A percentile compares a stretch with the other conserved stretches of the same genome.
These are phyloP conservation scores for Eutypa lata DNA, from an alignment of 2,329 filamentous ascomycete genomes.

Conservation along the genomic window DNA sequence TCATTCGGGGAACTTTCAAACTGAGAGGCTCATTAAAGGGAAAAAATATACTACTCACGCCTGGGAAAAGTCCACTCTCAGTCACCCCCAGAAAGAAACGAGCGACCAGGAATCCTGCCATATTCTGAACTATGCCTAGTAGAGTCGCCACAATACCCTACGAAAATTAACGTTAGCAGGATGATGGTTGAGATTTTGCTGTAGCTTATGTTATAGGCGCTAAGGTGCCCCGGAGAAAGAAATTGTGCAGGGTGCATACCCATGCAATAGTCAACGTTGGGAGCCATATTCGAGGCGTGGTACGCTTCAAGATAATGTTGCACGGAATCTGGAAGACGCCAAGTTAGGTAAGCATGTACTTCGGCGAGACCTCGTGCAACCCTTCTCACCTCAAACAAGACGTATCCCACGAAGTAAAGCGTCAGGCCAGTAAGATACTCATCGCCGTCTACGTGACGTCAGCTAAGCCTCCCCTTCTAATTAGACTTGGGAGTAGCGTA, in stretches of 20 bases:
- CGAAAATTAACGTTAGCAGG: background rate
- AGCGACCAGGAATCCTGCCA: conserved; percentile 49
- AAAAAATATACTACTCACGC: conserved; percentile 40
- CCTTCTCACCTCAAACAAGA: conserved; percentile 48
- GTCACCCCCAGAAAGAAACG: conserved; percentile 55
- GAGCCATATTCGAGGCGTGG: conserved; percentile 55
- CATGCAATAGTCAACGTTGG: conserved; percentile 55
- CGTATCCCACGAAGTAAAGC: conserved; percentile 62
- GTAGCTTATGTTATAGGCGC: too few relatives aligned
- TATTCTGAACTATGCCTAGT: conserved; percentile 46
- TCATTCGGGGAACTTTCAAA: background rate
- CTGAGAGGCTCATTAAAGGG: conserved; percentile 51
- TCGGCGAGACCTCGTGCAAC: background rate
- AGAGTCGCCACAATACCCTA: conserved; percentile 50
- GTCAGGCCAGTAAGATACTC: conserved; percentile 65
- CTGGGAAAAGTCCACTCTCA: conserved; percentile 51
- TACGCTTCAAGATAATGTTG: conserved; percentile 60
- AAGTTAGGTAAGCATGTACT: conserved; percentile 11
- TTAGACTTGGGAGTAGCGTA: conserved; percentile 28
- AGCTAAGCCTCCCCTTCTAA: conserved; percentile 14
- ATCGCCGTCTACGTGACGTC: conserved; percentile 42
- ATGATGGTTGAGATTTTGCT: too few relatives aligned
- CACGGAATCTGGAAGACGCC: conserved; percentile 48
- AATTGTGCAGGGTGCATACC: conserved; percentile 18
- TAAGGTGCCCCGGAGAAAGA: too few relatives aligned